Conservation (phyloP, 192 early-diverging fungal genomes). For the Backusella tarrabulga region DNA sequence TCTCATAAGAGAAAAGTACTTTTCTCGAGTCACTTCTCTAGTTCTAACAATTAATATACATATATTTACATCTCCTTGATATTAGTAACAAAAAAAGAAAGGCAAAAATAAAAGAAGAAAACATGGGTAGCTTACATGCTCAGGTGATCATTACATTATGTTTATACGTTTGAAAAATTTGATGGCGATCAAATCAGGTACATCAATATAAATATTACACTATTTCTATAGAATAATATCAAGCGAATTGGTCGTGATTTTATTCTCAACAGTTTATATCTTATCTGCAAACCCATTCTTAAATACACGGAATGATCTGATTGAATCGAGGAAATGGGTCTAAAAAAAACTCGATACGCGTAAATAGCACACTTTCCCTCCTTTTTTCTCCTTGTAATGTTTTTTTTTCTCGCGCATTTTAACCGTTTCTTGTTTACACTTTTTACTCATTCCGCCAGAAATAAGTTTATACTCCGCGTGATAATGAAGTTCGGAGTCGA, state of each 20-base stretch:
- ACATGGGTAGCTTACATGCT: neutral
- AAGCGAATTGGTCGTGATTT: neutral
- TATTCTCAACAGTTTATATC: constrained; percentile 2
- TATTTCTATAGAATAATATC: neutral
- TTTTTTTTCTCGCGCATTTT: constrained; percentile 1
- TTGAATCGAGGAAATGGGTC: neutral
- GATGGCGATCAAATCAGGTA: constrained; percentile 5
- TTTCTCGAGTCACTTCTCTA: neutral
- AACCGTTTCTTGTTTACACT: neutral
- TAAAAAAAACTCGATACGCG: neutral
- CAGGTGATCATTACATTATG: neutral
- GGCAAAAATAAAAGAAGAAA: neutral
- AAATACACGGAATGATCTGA: constrained; percentile 2
- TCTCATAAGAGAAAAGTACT: neutral
- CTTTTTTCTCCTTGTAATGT: neutral
- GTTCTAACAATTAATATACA: neutral
- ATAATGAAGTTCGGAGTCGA: constrained; percentile 9
- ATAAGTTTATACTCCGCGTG: neutral
- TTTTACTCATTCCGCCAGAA: neutral
- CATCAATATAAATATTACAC: neutral
- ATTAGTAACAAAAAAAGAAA: neutral
- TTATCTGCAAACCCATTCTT: constrained; percentile 1
- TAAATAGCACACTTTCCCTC: neutral
- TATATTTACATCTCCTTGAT: neutral
- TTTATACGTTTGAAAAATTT: neutral